Conservation (phyloP, 768 basidiomycete genomes). For the Hypholoma fasciculare region DNA sequence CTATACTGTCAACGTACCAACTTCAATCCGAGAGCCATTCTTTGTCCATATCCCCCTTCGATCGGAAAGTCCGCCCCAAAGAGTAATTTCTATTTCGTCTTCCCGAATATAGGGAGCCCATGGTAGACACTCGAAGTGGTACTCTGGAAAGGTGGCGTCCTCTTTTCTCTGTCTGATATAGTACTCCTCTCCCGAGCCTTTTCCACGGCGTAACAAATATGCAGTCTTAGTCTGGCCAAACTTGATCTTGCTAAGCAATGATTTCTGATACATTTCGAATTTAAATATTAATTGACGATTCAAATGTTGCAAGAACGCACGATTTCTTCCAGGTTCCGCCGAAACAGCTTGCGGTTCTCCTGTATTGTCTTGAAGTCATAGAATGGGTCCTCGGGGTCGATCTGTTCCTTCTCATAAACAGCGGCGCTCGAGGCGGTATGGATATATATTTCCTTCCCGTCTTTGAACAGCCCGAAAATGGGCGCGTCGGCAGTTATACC, state of each 20-base stretch:
- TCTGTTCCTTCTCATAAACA: background rate
- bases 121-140: slow-evolving; percentile 28
- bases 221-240: background rate
- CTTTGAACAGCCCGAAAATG: background rate
- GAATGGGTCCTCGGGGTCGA: background rate
- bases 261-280: background rate
- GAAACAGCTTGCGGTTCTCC: background rate
- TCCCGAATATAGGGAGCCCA: slow-evolving; percentile 37
- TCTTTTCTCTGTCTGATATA: background rate
- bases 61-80: slow-evolving; percentile 25
- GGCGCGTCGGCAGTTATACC: background rate
- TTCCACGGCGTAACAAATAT: background rate
- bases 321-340: background rate
- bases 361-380: background rate
- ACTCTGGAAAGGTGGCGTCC: slow-evolving; percentile 13
- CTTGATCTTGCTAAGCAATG: background rate
- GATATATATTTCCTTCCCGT: background rate
- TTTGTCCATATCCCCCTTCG: slow-evolving; percentile 37
- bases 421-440: background rate
- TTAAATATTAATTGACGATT: background rate
- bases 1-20: slow-evolving; percentile 22
- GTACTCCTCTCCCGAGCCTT: background rate
- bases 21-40: slow-evolving; percentile 30
- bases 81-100: slow-evolving; percentile 33
- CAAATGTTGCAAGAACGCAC: background rate